These are phyloP conservation scores for Ogataea allantospora DNA, from an alignment of 805 yeast genomes.

Conservation along the genomic window DNA sequence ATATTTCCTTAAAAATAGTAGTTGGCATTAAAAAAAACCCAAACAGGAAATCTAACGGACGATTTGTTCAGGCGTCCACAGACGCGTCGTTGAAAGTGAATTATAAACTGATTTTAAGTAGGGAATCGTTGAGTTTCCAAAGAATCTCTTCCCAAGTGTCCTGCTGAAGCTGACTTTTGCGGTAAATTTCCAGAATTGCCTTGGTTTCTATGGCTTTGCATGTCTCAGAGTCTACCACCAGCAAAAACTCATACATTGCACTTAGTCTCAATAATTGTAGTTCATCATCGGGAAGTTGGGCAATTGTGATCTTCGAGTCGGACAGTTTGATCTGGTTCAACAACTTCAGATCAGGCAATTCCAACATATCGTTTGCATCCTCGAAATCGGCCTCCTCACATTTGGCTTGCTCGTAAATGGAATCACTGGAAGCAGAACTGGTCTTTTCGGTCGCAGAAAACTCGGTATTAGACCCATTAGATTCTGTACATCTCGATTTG, in stretches of 20 bases:
- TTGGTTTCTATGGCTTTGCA: conserved; percentile 18
- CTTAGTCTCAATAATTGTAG: conserved; percentile 35
- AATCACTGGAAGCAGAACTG: conserved; percentile 18
- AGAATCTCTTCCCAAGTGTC: conserved; percentile 26
- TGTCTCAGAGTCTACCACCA: conserved; percentile 13
- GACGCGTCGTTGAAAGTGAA: conserved; percentile 7
- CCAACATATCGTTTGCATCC: conserved; percentile 16
- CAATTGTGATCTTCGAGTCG: conserved; percentile 25
- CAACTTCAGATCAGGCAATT: conserved; percentile 21
- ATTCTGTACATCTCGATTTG: neutral
- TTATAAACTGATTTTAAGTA: conserved; percentile 15
- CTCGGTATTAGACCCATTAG: conserved; percentile 14
- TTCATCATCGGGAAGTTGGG: conserved; percentile 31
- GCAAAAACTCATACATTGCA: conserved; percentile 37
- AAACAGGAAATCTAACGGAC: conserved; percentile 9
- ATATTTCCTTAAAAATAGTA: neutral
- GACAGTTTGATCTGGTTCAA: conserved; percentile 27
- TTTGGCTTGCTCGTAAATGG: conserved; percentile 11
- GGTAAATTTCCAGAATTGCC: conserved; percentile 20
- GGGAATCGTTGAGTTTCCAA: conserved; percentile 28
- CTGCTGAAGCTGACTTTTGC: conserved; percentile 22
- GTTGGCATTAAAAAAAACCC: conserved; percentile 12
- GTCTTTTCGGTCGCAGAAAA: conserved; percentile 15
- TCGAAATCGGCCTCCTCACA: conserved; percentile 1
- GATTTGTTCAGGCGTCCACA: conserved; percentile 2